Evolutionary conservation across 2,329 filamentous ascomycete genomes (phyloP), one percentile per base, ranked within the genome.

Genomic region (Delphinella strobiligena): DNA sequence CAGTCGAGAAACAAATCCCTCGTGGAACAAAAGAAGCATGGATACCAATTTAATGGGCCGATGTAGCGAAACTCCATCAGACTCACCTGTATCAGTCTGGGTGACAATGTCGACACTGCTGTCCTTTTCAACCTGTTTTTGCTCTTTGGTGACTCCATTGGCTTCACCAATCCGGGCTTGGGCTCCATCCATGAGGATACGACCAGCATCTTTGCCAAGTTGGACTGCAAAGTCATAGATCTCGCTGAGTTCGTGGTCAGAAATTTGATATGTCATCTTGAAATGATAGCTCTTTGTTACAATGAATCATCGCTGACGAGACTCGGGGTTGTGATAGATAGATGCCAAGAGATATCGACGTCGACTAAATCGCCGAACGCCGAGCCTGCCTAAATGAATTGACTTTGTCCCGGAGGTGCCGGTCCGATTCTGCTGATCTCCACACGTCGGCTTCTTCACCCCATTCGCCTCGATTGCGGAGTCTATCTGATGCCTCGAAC

Each of bases 31-130:
- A n/a, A n/a, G n/a, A n/a, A n/a, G n/a, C n/a, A n/a, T n/a, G n/a
- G n/a, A n/a, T n/a, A n/a, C n/a, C n/a, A n/a, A n/a, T n/a, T n/a
- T n/a, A n/a, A n/a, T n/a, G n/a, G n/a, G n/a, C n/a, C n/a, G n/a
- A n/a, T n/a, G n/a, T 31, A 10, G 24, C 17, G n/a, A 34, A 29
- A 19, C 18, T 29, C 18, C 17, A 27, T 27, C 31, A 37, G 14
- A 49, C 60, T 47, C 59, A 81, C 79, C 78, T 60, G 81, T 72
- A 54, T 87, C 82, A 1, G 79, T 82, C 60, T 85, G 74, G 8
- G 81, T 87, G 15, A 87, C 82, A 45, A 87, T 74, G 55, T 87
- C 82, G 9, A 87, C 82, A 1, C 80, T 71, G 53, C 74, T 85
- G 48, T 82, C 77, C 56, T 88, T 88, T 59, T 86, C 79, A 5